These are phyloP conservation scores for Puccinia hordei DNA, from an alignment of 1,284 basidiomycete species.

Conservation along the genomic window DNA sequence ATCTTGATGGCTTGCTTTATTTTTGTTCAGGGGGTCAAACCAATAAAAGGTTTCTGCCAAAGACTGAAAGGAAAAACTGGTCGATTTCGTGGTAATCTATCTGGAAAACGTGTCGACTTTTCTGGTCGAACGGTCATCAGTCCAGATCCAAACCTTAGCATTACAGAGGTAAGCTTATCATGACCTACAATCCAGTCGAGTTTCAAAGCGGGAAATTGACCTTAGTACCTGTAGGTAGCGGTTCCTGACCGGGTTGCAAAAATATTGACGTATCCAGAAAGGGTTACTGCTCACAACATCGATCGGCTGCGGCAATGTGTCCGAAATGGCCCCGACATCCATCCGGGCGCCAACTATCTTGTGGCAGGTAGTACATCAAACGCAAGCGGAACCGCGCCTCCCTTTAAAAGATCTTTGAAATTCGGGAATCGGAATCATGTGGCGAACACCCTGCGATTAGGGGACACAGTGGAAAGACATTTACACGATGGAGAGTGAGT, in stretches of 20 bases:
- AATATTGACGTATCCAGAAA: conserved; percentile 92
- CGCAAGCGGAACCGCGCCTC: conserved; percentile 38
- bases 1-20: neutral
- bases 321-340: conserved; percentile 83
- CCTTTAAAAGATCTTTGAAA: conserved; percentile 75
- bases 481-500: conserved; percentile 82
- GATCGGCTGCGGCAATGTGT: conserved; percentile 75
- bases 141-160: conserved; percentile 94
- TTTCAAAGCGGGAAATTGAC: conserved; percentile 15
- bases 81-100: conserved; percentile 96
- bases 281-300: conserved; percentile 91
- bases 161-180: conserved; percentile 72
- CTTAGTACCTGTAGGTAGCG: conserved; percentile 62
- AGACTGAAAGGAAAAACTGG: conserved; percentile 98
- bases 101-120: conserved; percentile 98
- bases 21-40: conserved; percentile 66
- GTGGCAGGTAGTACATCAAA: conserved; percentile 68
- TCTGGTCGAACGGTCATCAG: conserved; percentile 98
- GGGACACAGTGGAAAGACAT: conserved; percentile 91
- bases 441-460: conserved; percentile 76
- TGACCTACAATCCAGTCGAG: neutral
- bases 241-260: conserved; percentile 95
- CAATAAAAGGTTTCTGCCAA: conserved; percentile 95
- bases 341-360: conserved; percentile 91
- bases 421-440: conserved; percentile 64